phyloP scores from a whole-genome alignment of 2,329 filamentous ascomycete species.

The Nemania sp. region DNA sequence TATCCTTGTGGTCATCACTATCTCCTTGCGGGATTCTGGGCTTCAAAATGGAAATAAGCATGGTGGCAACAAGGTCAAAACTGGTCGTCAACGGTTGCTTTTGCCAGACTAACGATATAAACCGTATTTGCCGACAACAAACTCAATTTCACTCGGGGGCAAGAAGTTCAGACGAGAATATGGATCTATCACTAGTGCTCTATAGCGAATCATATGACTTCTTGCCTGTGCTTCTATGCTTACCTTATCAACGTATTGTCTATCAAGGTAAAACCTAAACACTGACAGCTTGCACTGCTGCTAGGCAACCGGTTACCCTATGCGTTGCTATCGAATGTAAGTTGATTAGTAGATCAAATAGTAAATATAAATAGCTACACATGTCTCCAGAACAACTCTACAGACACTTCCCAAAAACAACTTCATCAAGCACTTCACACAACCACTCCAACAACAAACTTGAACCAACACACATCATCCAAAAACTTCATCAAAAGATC shows the following conservation, averaged over 20 bases:
- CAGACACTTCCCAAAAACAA: not conserved
- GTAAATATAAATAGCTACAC: no score
- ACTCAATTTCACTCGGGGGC: not conserved
- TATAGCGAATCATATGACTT: constrained; percentile 13
- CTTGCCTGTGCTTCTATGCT: not conserved
- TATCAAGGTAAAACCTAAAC: no score
- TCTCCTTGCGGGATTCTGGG: not conserved
- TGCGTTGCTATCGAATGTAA: no score
- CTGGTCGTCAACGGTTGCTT: constrained; percentile 3
- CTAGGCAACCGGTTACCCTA: not conserved
- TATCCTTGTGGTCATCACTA: not conserved
- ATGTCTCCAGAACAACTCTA: no score
- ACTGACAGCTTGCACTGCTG: not conserved
- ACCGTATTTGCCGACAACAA: constrained; percentile 3
- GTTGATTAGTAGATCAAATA: no score
- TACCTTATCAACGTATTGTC: not conserved
- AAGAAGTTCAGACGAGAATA: constrained; percentile 2
- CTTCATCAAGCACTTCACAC: not conserved
- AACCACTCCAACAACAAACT: no score
- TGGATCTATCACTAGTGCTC: constrained; percentile 5
- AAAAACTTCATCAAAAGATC: not conserved
- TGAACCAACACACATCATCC: not conserved
- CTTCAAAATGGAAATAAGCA: not conserved
- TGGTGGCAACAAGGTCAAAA: not conserved
- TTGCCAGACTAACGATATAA: constrained; percentile 4